Evolutionary conservation across 768 basidiomycete genomes (phyloP).

Genomic region (Amanita exitialis): DNA sequence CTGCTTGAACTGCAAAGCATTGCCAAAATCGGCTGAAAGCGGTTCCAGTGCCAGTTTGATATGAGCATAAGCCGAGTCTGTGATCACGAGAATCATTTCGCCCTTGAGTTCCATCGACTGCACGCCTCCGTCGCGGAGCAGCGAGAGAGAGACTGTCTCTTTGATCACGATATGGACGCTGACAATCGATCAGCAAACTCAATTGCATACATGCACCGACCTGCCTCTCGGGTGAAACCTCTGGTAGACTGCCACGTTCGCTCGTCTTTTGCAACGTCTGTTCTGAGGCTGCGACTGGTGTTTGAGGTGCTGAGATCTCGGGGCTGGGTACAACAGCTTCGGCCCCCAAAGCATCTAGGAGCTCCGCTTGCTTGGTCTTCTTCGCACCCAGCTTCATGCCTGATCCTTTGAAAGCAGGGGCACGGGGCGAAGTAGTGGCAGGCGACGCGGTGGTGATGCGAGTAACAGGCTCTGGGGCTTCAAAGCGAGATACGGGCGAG

Average conservation of each 20-base stretch:
- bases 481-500: conserved; percentile 60
- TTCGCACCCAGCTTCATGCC: conserved; percentile 97
- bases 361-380: conserved; percentile 81
- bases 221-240: conserved; percentile 71
- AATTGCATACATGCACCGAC: background rate
- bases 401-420: conserved; percentile 82
- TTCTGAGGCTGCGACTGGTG: conserved; percentile 32
- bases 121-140: conserved; percentile 87
- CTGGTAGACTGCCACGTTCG: conserved; percentile 57
- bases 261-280: conserved; percentile 31
- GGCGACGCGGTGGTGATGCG: conserved; percentile 29
- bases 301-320: conserved; percentile 39
- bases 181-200: conserved; percentile 3
- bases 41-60: conserved; percentile 58
- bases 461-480: conserved; percentile 42
- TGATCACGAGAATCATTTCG: conserved; percentile 85
- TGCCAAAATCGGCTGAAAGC: conserved; percentile 45
- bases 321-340: conserved; percentile 27
- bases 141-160: conserved; percentile 70
- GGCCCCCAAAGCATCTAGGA: conserved; percentile 81
- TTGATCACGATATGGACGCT: conserved; percentile 85
- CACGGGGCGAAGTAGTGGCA: conserved; percentile 35
- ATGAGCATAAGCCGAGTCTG: conserved; percentile 64
- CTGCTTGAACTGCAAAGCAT: conserved; percentile 87
- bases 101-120: conserved; percentile 88